Base-by-base conservation (phyloP, 495 filamentous ascomycete species). In the Geopyxis carbonaria region DNA sequence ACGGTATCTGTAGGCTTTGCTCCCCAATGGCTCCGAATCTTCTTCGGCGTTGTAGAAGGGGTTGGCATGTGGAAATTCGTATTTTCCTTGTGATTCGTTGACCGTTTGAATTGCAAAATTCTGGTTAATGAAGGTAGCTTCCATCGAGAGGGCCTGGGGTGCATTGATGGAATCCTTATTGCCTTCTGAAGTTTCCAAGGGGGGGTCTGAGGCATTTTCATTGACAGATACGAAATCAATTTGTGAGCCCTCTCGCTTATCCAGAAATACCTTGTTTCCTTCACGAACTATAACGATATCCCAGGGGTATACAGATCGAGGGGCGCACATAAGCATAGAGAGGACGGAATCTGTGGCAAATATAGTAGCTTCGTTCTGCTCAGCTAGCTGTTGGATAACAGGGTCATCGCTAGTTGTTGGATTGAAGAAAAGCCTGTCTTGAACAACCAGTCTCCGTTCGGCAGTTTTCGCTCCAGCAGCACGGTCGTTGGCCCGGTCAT, bases 111-210 rank as follows among this genome's bases (percentile, higher is more conserved):
- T 77, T 25, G 82, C 78, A 55, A 97, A 95, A 65, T 94, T 92
- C 70, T 95, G 86, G 70, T 95, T 97, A 76, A 97, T 97, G 65
- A 92, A 87, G 20, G 89, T 97, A 19, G 89, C 89, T 61, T 97
- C 89, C 59, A 94, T 75, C 46, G 87, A 85, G 15, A 97, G 72
- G 20, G 89, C 83, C 31, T 66, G 63, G 10, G 89, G 89, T 43
- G 80, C 81, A 68, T 97, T 97, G 61, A 97, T 83, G 38, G 71
- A 62, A 45, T 97, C 89, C 61, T 92, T 91, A 65, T 86, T 91
- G 52, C 84, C 76, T 51, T 97, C 89, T 23, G 81, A 73, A 13
- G 78, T 66, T 58, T 97, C 89, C 28, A 94, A 64, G 11, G 89
- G 89, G 7, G 91, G 85, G 55, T 97, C 89, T 29, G 79, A 78